Conservation (phyloP, 2,329 filamentous ascomycete species). For the Cytospora chrysosperma region DNA sequence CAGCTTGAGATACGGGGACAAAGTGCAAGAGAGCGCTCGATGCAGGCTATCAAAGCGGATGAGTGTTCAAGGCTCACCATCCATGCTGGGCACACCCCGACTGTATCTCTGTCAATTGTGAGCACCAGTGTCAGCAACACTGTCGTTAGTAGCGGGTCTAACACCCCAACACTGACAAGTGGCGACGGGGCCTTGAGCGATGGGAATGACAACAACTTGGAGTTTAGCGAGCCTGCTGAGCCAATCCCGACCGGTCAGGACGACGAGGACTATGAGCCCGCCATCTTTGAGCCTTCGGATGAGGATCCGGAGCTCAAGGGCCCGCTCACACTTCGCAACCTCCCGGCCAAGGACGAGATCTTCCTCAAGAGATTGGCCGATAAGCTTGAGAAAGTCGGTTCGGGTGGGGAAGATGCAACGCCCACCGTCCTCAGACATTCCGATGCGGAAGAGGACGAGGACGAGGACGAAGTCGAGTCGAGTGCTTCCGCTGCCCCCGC, state of each 20-base stretch:
- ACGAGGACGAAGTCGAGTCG: too few species aligned
- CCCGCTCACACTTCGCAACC: constrained; percentile 55
- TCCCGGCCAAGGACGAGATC: constrained; percentile 54
- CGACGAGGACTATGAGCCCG: constrained; percentile 26
- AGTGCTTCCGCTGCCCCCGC: constrained; percentile 8
- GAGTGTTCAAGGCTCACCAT: constrained; percentile 55
- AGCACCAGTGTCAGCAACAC: constrained; percentile 42
- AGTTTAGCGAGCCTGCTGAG: constrained; percentile 26
- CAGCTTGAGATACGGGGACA: constrained; percentile 6
- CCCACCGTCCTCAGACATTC: constrained; percentile 42
- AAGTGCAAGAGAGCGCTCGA: constrained; percentile 13
- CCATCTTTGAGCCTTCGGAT: constrained; percentile 38
- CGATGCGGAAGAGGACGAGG: constrained; percentile 10
- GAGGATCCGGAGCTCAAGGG: constrained; percentile 49
- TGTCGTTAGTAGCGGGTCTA: constrained; percentile 40
- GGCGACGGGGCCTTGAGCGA: constrained; percentile 26
- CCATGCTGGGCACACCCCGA: constrained; percentile 64
- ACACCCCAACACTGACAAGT: constrained; percentile 36
- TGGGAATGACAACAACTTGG: constrained; percentile 17
- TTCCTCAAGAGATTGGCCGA: constrained; percentile 52
- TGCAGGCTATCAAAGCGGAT: constrained; percentile 41
- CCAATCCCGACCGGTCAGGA: constrained; percentile 21
- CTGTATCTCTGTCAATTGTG: constrained; percentile 54
- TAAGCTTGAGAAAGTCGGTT: constrained; percentile 51
- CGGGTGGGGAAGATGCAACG: constrained; percentile 44